Evolutionary conservation across 2,329 filamentous ascomycete genomes (phyloP), one percentile per base, ranked within the genome.

Genomic region (Penicillium sp.): DNA sequence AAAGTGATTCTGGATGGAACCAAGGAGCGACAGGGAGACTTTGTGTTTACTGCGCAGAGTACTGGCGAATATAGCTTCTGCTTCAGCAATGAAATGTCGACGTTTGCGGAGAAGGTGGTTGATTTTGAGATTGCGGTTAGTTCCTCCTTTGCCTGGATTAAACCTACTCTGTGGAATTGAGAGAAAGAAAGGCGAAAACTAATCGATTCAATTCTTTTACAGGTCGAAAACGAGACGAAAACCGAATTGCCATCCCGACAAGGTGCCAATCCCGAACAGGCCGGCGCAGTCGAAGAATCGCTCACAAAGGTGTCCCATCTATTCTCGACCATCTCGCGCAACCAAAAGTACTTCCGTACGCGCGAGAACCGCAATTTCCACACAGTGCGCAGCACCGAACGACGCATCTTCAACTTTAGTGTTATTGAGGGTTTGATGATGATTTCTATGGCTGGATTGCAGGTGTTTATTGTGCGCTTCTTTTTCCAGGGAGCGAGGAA

Each of bases 261-360:
- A 74, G 92, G 91, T 61, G 89, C 90, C 47, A 85, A 87, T 51
- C 88, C 91, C 52, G 94, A 99, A 74, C 92, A 97, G 74, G 94
- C 93, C 1, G 86, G 87, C 47, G 84, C 85, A 7, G 82, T 99
- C 49, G 93, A 97, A 74, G 93, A 99, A 77, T 93, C 91, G 42
- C 89, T 97, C 67, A 91, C 94, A 80, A 97, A 96, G 79, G 83
- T 99, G 59, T 96, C 91, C 12, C 87, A 90, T 62, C 91, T 96
- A 71, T 79, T 99, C 51, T 96, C 91, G 14, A 97, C 92, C 61
- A 94, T 99, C 70, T 91, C 90, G 43, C 85, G 94, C 68, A 97
- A 96, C 79, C 94, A 99, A 71, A 99, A 99, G 74, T 99, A 99
- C 81, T 99, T 99, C 86, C 89, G 95, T 61, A 99, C 94, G 2